Percentiles rank a stretch among this genome's conserved stretches.
phyloP scores from a whole-genome alignment of 225 moss, liverwort and hornwort species.

The Marchantia polymorpha region DNA sequence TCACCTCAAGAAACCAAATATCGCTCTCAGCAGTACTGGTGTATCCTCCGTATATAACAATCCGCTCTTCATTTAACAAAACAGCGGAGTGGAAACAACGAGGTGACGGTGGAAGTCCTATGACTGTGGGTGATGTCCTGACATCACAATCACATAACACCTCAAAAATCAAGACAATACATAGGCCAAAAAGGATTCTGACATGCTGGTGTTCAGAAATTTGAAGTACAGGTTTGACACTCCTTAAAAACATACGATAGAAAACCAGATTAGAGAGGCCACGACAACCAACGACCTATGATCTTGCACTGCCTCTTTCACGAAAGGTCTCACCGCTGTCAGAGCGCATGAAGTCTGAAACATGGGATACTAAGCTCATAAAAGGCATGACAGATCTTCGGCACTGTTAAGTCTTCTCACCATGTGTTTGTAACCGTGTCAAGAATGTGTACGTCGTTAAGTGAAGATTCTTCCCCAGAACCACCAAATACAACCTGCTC shows the following conservation, averaged over 20 bases:
- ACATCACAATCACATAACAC: too few species aligned
- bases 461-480: slow-evolving; percentile 31
- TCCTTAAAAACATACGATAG: too few species aligned
- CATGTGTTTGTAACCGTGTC: slow-evolving; percentile 43
- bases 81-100: slow-evolving; percentile 49
- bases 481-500: slow-evolving; percentile 52
- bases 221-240: too few species aligned
- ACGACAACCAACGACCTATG: too few species aligned
- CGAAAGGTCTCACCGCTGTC: too few species aligned
- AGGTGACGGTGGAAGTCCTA: slow-evolving; percentile 46
- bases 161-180: too few species aligned
- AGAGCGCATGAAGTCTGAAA: not conserved
- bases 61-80: slow-evolving; percentile 38
- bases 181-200: too few species aligned
- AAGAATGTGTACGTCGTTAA: slow-evolving; percentile 49
- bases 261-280: too few species aligned
- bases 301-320: too few species aligned
- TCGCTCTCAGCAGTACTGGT: slow-evolving; percentile 34
- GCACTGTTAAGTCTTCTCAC: slow-evolving; percentile 19
- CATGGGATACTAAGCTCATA: not conserved
- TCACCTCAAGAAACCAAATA: slow-evolving; percentile 57
- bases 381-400: not conserved
- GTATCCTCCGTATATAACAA: slow-evolving; percentile 49
- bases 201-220: too few species aligned
- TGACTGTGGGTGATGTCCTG: slow-evolving; percentile 35